phyloP scores from a whole-genome alignment of 148 eudicot species.

The Arctostaphylos glauca region DNA sequence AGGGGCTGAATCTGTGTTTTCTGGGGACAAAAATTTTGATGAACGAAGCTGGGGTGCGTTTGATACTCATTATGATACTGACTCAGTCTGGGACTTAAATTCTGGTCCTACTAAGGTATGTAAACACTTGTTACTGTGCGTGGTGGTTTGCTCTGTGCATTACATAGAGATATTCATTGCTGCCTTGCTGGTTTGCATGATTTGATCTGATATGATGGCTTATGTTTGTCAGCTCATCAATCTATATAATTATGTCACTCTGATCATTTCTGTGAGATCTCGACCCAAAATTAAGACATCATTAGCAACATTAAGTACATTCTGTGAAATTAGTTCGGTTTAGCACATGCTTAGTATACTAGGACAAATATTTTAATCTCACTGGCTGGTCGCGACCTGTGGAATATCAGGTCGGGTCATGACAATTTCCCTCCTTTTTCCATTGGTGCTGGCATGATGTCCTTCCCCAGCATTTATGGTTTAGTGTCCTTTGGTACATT shows the following conservation, averaged over 20 bases:
- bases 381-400: too few relatives aligned
- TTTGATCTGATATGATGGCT: background rate
- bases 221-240: background rate
- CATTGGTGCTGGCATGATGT: slow-evolving; percentile 8
- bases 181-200: background rate
- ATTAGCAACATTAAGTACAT: too few relatives aligned
- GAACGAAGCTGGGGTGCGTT: slow-evolving; percentile 66
- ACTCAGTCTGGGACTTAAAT: slow-evolving; percentile 54
- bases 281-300: too few relatives aligned
- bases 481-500: background rate
- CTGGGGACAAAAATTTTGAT: slow-evolving; percentile 60
- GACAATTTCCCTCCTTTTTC: background rate
- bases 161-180: slow-evolving; percentile 10
- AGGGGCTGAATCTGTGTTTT: slow-evolving; percentile 47
- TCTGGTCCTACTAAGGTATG: slow-evolving; percentile 53
- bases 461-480: background rate
- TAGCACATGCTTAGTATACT: too few relatives aligned
- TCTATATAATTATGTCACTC: background rate
- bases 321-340: too few relatives aligned
- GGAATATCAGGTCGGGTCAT: too few relatives aligned
- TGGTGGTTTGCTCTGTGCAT: background rate
- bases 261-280: background rate
- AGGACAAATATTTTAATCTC: too few relatives aligned
- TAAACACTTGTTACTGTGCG: background rate
- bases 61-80: slow-evolving; percentile 59